Base-by-base conservation (phyloP, 1,139 yeast species). In the Yarrowia galli region DNA sequence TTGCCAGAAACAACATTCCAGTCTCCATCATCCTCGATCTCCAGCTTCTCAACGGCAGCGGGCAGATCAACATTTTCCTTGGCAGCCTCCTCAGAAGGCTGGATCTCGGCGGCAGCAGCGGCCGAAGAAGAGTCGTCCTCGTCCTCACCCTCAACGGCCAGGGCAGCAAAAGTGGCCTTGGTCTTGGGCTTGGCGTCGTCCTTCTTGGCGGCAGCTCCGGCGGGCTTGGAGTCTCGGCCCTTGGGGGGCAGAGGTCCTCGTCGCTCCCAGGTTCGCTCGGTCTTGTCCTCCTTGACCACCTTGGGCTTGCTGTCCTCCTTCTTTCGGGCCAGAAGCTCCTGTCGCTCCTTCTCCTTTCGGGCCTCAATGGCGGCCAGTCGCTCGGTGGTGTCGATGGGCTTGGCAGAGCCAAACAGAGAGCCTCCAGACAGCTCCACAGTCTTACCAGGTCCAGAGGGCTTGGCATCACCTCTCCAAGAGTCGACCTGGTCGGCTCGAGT, bases 1-100 rank as follows among this genome's bases (percentile, higher is more conserved):
- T 85, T 85, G 73, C 61, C 61, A n/a, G 85, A 83, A 72, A 87
- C 91, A 73, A 85, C 86, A 78, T 87, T 87, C 91, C 91, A 87
- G 64, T 58, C 64, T 64, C 87, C 89, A 69, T 81, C 89, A 68
- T 78, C 79, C 63, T 79, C 82, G 36, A 85, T 77, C 67, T 83
- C 81, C 63, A 74, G 77, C 46, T 77, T 74, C 51, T 84, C 81
- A 60, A 88, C 81, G 56, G 79, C 73, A 32, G 48, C 48, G 28
- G 76, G 75, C 51, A 75, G 78, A 58, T 73, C 75, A 12, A 66
- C 69, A 46, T 71, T 71, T 51, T 72, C 73, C 69, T 68, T 72
- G 65, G 75, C 32, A 28, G 32, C 73, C 45, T 72, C 71, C 68
- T 71, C 75, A 67, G 69, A 69, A 40, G 71, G 71, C 46, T 67